Conservation (phyloP, 352 stramenopile genomes). For the Paralagenidium karlingii region DNA sequence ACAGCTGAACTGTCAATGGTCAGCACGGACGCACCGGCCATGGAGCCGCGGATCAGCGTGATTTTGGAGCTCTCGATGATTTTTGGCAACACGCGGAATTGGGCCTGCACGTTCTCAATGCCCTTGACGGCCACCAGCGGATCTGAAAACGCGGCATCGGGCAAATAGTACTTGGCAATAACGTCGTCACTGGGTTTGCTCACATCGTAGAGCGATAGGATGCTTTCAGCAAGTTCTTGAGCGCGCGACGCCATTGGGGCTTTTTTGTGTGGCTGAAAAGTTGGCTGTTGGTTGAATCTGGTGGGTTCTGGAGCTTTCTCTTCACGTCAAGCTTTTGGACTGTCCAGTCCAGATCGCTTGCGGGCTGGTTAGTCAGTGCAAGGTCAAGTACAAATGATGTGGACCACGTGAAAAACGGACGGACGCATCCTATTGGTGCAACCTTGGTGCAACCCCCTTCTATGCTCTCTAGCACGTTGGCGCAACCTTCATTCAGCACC, state of each 20-base stretch:
- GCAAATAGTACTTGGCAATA: conserved; percentile 64
- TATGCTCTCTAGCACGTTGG: too few species aligned
- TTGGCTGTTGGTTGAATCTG: too few species aligned
- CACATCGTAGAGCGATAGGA: conserved; percentile 78
- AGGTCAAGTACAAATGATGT: too few species aligned
- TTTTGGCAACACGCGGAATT: conserved; percentile 68
- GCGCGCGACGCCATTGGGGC: conserved; percentile 47
- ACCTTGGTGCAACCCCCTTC: too few species aligned
- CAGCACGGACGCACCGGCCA: conserved; percentile 60
- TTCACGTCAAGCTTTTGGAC: too few species aligned
- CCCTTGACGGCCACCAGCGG: conserved; percentile 58
- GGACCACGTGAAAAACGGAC: too few species aligned
- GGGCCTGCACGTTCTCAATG: conserved; percentile 72
- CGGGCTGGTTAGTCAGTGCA: too few species aligned
- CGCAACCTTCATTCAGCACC: too few species aligned
- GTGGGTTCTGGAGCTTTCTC: too few species aligned
- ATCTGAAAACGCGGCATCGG: conserved; percentile 70
- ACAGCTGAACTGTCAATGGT: conserved; percentile 74
- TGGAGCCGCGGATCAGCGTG: conserved; percentile 69
- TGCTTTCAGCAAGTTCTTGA: conserved; percentile 63
- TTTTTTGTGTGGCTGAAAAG: too few species aligned
- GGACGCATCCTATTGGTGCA: too few species aligned
- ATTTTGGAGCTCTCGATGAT: conserved; percentile 69
- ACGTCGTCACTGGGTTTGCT: conserved; percentile 40
- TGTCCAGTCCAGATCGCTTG: too few species aligned